Base-by-base conservation (phyloP, 2,329 filamentous ascomycete genomes). In the Phyllosticta ampelicida region DNA sequence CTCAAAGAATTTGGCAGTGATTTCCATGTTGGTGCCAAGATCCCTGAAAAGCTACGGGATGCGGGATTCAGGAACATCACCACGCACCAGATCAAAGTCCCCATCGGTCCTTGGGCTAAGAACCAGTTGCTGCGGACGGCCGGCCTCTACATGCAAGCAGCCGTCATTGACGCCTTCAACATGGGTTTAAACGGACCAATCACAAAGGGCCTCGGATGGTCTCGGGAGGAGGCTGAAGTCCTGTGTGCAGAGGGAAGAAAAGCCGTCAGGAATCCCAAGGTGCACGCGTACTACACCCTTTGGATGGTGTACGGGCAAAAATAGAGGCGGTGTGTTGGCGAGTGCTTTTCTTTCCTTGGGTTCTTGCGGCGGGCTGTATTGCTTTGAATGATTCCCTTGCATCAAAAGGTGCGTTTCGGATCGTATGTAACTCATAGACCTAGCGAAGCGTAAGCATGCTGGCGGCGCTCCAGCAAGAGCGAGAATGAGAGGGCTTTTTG, bases 1-100 rank as follows among this genome's bases (percentile, higher is more conserved):
- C 52, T 58, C 9, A 8, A 13, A 48, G 50, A 49, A 9, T 58
- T 58, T n/a, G 52, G 52, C 44, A 51, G 18, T 19, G 56, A 58
- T 21, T 54, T 54, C 19, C 51, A 54, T 44, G 44, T 58, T 16
- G 51, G 51, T 16, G 21, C n/a, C 5, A 23, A 10, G 20, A 20
- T 58, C 26, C 62, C 63, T 5, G 62, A 54, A 6, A 63, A 57
- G 20, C 56, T 75, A 11, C 65, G 68, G 8, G 66, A 68, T 5
- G 73, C 70, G 0, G 76, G 76, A 5, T 77, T 77, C 62, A 67
- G 71, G 23, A 73, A 78, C 50, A 71, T 78, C 13, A 64, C 71
- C 54, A 68, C 73, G 20, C 56, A 65, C 21, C 59, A 64, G 5
- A 64, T 63, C 51, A 67, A 66, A 60, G 54, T 68, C 3, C 67